A percentile compares a stretch with the other conserved stretches of the same genome.
Conservation (phyloP, 345 rosid genomes). For the Citrus glauca region DNA sequence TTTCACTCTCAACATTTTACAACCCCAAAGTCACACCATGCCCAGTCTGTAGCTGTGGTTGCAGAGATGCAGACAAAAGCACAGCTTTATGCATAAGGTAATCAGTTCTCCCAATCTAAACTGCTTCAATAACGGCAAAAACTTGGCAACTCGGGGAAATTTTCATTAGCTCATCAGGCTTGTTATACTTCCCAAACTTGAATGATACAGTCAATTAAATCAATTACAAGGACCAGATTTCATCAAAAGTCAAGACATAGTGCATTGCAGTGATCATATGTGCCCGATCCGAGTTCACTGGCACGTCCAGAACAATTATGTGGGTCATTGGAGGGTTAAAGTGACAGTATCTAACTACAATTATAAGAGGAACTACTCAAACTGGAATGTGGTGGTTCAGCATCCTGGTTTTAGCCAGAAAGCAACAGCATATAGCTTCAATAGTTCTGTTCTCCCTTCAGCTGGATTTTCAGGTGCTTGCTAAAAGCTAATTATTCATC, state of each 20-base stretch:
- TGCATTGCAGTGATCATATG: conserved; percentile 55
- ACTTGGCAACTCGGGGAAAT: background rate
- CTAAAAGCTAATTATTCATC: background rate
- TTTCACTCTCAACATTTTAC: conserved; percentile 60
- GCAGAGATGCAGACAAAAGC: conserved; percentile 36
- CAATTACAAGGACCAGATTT: conserved; percentile 8
- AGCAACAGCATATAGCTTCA: conserved; percentile 41
- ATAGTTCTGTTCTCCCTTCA: conserved; percentile 41
- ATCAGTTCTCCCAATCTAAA: background rate
- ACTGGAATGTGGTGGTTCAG: conserved; percentile 57
- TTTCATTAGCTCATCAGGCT: background rate
- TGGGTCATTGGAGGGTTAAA: conserved; percentile 49
- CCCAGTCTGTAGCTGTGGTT: conserved; percentile 59
- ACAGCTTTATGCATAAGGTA: conserved; percentile 46
- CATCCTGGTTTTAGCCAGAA: conserved; percentile 54
- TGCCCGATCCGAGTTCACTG: conserved; percentile 57
- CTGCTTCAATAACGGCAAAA: background rate
- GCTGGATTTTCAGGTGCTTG: conserved; percentile 36
- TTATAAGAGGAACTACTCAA: conserved; percentile 41
- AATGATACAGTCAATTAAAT: conserved; percentile 25
- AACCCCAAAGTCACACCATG: conserved; percentile 48
- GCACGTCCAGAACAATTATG: conserved; percentile 52
- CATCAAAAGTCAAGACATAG: conserved; percentile 20
- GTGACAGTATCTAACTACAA: conserved; percentile 50
- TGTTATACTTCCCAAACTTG: background rate